Percentiles rank a stretch among this genome's conserved stretches.
phyloP scores from a whole-genome alignment of 2,329 filamentous ascomycete species.

The Fusarium stilboides region DNA sequence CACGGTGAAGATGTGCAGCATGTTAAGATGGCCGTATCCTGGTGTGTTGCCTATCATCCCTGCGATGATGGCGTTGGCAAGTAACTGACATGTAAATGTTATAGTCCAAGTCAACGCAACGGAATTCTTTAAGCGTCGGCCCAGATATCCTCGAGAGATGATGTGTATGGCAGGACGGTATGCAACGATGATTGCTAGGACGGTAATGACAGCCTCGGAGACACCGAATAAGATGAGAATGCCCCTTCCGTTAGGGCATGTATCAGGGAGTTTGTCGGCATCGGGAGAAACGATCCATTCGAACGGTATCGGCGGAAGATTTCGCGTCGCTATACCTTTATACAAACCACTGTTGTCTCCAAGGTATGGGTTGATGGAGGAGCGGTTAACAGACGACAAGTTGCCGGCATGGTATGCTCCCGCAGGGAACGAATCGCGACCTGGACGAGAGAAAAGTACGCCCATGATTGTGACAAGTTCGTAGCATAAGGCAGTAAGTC shows the following conservation, averaged over 20 bases:
- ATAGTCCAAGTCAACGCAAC: slow-evolving; percentile 35
- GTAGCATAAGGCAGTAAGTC: too few relatives aligned
- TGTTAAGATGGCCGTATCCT: slow-evolving; percentile 43
- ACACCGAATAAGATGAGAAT: slow-evolving; percentile 42
- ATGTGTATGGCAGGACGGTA: slow-evolving; percentile 42
- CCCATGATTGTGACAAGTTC: neutral
- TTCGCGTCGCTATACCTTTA: too few relatives aligned
- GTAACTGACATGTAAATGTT: slow-evolving; percentile 36
- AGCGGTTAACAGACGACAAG: slow-evolving; percentile 27
- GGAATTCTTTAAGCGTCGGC: slow-evolving; percentile 30
- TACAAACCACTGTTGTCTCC: slow-evolving; percentile 43
- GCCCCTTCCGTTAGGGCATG: slow-evolving; percentile 29
- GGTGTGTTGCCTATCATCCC: slow-evolving; percentile 40
- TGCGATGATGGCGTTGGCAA: slow-evolving; percentile 40
- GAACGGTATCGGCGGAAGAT: slow-evolving; percentile 42
- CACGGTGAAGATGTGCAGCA: slow-evolving; percentile 45
- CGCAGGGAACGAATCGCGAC: neutral
- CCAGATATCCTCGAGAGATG: slow-evolving; percentile 33
- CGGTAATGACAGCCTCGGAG: slow-evolving; percentile 38
- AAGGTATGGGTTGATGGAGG: slow-evolving; percentile 39
- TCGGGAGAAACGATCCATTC: slow-evolving; percentile 44
- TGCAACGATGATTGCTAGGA: slow-evolving; percentile 26
- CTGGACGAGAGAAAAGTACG: slow-evolving; percentile 5
- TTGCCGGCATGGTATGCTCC: slow-evolving; percentile 9
- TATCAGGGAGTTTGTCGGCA: neutral